Percentiles rank a stretch among this genome's conserved stretches.
Evolutionary conservation across 345 rosid genomes (phyloP).

Genomic region (Populus davidiana): DNA sequence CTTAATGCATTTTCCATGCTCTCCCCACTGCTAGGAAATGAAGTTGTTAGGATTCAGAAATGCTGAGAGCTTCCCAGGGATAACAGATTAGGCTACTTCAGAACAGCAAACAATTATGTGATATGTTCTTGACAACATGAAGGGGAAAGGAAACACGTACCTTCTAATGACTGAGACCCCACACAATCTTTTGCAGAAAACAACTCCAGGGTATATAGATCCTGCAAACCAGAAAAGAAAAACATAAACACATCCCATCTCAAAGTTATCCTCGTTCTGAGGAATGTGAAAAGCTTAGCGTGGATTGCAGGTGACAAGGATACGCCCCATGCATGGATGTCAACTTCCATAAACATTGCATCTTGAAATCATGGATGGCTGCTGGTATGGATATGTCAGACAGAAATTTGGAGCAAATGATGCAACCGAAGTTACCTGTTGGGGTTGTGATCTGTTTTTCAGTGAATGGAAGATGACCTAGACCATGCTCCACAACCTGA

Average conservation of each 20-base stretch:
- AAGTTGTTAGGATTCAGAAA: background rate
- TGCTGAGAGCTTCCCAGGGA: background rate
- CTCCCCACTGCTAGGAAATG: slow-evolving; percentile 61
- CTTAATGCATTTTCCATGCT: slow-evolving; percentile 96
- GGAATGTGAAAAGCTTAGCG: background rate
- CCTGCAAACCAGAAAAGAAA: slow-evolving; percentile 41
- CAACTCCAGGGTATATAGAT: slow-evolving; percentile 80
- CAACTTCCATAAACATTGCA: background rate
- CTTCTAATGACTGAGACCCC: slow-evolving; percentile 88
- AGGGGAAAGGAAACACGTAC: slow-evolving; percentile 25
- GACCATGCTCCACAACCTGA: slow-evolving; percentile 98
- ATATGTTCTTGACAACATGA: background rate
- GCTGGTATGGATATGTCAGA: background rate
- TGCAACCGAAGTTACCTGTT: slow-evolving; percentile 49
- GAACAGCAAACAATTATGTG: background rate
- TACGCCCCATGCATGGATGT: background rate
- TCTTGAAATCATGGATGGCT: background rate
- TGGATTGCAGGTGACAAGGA: background rate
- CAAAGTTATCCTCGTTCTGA: background rate
- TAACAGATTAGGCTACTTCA: background rate
- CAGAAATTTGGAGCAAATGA: background rate
- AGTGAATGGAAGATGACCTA: slow-evolving; percentile 91
- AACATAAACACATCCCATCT: too few relatives aligned
- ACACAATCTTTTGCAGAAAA: slow-evolving; percentile 73
- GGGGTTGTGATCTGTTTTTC: slow-evolving; percentile 88